A percentile compares a stretch with the other conserved stretches of the same genome.
Conservation (phyloP, 1,284 basidiomycete species). For the Somion occarium region DNA sequence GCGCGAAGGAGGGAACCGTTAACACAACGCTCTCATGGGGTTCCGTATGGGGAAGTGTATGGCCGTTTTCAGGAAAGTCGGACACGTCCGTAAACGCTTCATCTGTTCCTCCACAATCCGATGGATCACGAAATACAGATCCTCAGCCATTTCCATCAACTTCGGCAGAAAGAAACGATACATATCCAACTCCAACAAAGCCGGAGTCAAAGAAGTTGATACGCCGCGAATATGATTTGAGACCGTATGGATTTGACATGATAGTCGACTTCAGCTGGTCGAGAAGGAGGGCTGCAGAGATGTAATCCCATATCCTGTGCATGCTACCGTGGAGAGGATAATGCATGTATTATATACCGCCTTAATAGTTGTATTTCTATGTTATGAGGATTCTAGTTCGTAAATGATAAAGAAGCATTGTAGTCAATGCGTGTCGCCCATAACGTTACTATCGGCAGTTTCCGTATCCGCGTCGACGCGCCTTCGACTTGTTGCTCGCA, state of each 20-base stretch:
- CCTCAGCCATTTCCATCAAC: background rate
- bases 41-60: slow-evolving; percentile 8
- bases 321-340: background rate
- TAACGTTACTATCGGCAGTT: background rate
- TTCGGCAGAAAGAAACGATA: slow-evolving; percentile 1
- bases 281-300: slow-evolving; percentile 8
- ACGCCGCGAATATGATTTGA: slow-evolving; percentile 62
- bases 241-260: slow-evolving; percentile 65
- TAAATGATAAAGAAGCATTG: too few relatives aligned
- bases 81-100: too few relatives aligned
- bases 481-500: background rate
- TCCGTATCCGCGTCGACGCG: background rate
- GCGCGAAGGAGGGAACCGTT: too few relatives aligned
- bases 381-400: background rate
- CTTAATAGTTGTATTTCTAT: background rate
- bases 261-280: slow-evolving; percentile 71
- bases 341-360: background rate
- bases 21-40: slow-evolving; percentile 17
- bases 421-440: slow-evolving; percentile 2
- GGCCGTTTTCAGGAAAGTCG: slow-evolving; percentile 9
- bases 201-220: slow-evolving; percentile 19
- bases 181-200: background rate
- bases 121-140: too few relatives aligned
- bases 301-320: background rate
- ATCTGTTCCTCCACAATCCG: too few relatives aligned